Conservation (phyloP, 2,329 filamentous ascomycete species). For the Aspergillus sp. region DNA sequence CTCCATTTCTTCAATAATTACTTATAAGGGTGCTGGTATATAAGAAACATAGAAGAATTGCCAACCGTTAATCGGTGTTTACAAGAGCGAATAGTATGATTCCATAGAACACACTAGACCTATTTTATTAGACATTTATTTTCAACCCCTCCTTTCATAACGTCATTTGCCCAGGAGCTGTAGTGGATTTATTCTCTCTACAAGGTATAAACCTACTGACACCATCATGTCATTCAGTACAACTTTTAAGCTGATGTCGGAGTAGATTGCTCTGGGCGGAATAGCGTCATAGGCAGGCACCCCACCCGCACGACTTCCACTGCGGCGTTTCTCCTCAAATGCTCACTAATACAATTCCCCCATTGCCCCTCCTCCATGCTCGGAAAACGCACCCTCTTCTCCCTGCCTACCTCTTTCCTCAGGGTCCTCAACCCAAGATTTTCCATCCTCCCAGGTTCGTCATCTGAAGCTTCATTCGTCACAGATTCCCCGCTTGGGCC, state of each 20-base stretch:
- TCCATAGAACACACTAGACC: no score
- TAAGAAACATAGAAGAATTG: no score
- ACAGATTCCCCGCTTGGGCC: background rate
- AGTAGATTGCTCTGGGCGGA: conserved; percentile 5
- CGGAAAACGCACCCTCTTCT: conserved; percentile 15
- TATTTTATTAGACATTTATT: no score
- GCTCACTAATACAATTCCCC: conserved; percentile 13
- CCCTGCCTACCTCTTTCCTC: conserved; percentile 20
- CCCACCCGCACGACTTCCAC: conserved; percentile 12
- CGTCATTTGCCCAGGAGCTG: no score
- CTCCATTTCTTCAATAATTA: no score
- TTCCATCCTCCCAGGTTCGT: conserved; percentile 20
- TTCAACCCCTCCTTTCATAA: no score
- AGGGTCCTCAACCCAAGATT: conserved; percentile 26
- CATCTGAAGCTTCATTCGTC: background rate
- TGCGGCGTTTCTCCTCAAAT: conserved; percentile 5
- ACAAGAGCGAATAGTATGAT: no score
- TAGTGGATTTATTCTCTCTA: no score
- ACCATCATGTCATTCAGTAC: no score
- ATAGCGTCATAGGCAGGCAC: conserved; percentile 20
- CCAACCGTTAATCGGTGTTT: no score
- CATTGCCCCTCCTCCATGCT: conserved; percentile 25
- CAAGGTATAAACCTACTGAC: no score
- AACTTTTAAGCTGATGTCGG: background rate
- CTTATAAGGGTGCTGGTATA: no score